A percentile compares a stretch with the other conserved stretches of the same genome.
Conservation (phyloP, 306 rosid genomes). For the Prunus fruticosa region DNA sequence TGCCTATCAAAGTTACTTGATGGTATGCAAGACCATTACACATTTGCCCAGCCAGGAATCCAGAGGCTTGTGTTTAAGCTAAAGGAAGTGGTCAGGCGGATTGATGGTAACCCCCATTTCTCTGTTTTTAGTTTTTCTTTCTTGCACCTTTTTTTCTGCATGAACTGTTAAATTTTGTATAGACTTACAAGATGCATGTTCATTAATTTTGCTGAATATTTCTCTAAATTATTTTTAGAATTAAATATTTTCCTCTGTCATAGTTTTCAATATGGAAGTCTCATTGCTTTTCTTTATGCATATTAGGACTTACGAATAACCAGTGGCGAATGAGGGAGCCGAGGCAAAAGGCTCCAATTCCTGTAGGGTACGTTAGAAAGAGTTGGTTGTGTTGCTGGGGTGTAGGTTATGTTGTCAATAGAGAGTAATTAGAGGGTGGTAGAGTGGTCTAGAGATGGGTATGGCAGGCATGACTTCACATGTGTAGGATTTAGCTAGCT, state of each 20-base stretch:
- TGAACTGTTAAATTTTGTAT: background rate
- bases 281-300: background rate
- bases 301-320: background rate
- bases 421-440: background rate
- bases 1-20: conserved; percentile 88
- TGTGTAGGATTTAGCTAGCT: background rate
- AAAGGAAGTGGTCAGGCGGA: conserved; percentile 89
- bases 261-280: background rate
- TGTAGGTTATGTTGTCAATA: background rate
- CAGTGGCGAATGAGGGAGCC: background rate
- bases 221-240: background rate
- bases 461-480: background rate
- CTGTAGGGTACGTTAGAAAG: background rate
- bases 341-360: background rate
- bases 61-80: conserved; percentile 92
- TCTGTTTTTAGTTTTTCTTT: background rate
- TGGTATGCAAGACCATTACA: conserved; percentile 98
- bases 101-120: conserved; percentile 58
- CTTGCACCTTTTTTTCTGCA: background rate
- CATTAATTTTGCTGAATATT: background rate
- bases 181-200: background rate
- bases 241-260: background rate
- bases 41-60: conserved; percentile 98
- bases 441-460: background rate
- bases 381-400: background rate